A percentile compares a stretch with the other conserved stretches of the same genome.
These are phyloP conservation scores for Microdochium paspali DNA, from an alignment of 2,329 filamentous ascomycete genomes.

Conservation along the genomic window DNA sequence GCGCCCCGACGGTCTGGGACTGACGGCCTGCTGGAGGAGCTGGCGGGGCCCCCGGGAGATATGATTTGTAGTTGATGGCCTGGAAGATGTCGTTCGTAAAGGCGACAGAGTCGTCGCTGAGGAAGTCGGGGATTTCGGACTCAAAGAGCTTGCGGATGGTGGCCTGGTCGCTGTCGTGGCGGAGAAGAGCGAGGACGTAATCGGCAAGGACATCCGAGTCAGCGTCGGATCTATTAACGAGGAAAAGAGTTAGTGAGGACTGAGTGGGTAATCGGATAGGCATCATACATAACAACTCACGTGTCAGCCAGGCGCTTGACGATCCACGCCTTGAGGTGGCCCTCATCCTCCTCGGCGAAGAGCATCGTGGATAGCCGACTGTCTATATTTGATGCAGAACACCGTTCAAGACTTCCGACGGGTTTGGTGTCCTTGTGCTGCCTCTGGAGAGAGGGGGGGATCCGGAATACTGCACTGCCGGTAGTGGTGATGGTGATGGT, in stretches of 20 bases:
- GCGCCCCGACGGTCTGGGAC: conserved; percentile 7
- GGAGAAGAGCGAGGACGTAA: conserved; percentile 70
- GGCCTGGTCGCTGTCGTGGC: conserved; percentile 57
- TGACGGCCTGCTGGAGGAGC: conserved; percentile 23
- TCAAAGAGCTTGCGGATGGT: conserved; percentile 59
- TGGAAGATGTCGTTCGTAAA: conserved; percentile 67
- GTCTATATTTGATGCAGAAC: too few relatives aligned
- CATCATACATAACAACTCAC: conserved; percentile 32
- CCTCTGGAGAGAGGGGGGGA: too few relatives aligned
- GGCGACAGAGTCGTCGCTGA: conserved; percentile 52
- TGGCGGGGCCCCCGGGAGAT: conserved; percentile 43
- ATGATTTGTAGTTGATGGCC: conserved; percentile 52
- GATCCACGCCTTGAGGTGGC: conserved; percentile 65
- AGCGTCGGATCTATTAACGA: conserved; percentile 54
- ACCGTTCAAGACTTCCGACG: too few relatives aligned
- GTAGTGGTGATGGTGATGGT: too few relatives aligned
- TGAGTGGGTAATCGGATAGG: background rate
- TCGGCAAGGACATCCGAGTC: conserved; percentile 76
- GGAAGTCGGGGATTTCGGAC: conserved; percentile 65
- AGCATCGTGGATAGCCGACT: conserved; percentile 40
- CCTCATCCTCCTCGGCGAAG: conserved; percentile 52
- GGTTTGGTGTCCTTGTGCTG: too few relatives aligned
- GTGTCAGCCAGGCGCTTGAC: conserved; percentile 68
- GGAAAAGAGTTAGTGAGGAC: background rate
- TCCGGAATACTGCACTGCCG: too few relatives aligned